Conservation (phyloP, 495 filamentous ascomycete species). For the Xylaria intraflava region DNA sequence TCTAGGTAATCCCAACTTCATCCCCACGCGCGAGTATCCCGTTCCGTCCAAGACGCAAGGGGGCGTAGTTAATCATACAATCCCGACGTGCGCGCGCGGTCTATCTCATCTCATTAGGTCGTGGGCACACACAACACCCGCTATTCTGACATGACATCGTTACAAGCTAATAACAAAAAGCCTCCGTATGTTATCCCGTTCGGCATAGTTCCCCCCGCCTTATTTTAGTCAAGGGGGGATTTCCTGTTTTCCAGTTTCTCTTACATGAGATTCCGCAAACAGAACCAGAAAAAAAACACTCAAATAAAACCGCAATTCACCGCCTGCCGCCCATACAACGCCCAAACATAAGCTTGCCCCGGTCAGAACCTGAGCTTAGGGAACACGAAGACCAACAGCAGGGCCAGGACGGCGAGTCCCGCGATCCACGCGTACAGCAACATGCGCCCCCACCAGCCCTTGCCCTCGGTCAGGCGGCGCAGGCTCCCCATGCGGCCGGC, state of each 20-base stretch:
- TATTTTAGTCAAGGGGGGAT: background rate
- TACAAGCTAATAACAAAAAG: constrained; percentile 5
- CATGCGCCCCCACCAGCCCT: constrained; percentile 81
- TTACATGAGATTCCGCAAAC: no score
- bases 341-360: no score
- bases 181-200: background rate
- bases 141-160: background rate
- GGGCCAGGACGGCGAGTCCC: constrained; percentile 64
- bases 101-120: constrained; percentile 6
- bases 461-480: constrained; percentile 70
- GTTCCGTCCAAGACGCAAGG: background rate
- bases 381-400: constrained; percentile 70
- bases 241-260: no score
- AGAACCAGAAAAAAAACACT: no score
- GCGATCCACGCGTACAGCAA: constrained; percentile 78
- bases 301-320: no score
- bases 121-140: background rate
- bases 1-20: no score
- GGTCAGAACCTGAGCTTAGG: constrained; percentile 78
- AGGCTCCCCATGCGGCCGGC: constrained; percentile 67
- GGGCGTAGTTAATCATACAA: background rate
- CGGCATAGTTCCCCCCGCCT: background rate
- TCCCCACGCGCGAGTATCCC: no score
- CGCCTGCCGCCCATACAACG: no score
- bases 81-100: background rate